These are phyloP conservation scores for Malus asiatica DNA, from an alignment of 306 rosid species.

Conservation along the genomic window DNA sequence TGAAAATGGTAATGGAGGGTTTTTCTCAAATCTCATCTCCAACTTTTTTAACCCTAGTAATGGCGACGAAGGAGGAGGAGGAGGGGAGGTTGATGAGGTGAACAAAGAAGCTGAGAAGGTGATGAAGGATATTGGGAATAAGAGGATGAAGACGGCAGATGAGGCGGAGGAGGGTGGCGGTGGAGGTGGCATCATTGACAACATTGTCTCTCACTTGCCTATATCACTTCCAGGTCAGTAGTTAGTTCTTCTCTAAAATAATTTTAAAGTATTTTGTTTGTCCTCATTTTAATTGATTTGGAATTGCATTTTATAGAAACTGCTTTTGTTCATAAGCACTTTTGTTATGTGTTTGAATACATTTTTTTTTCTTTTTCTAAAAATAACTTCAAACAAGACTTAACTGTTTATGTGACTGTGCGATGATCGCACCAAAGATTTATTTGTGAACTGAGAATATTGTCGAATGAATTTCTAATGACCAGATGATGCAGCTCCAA, in stretches of 20 bases:
- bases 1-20: constrained; percentile 9
- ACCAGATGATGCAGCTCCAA: constrained; percentile 36
- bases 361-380: too few species aligned
- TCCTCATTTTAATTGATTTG: not conserved
- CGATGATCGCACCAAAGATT: too few species aligned
- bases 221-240: constrained; percentile 32
- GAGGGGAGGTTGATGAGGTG: not conserved
- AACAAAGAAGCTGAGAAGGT: not conserved
- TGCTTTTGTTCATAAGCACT: not conserved
- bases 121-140: not conserved
- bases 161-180: constrained; percentile 7
- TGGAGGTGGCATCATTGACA: constrained; percentile 28
- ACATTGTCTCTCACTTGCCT: constrained; percentile 40
- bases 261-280: not conserved
- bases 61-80: not conserved
- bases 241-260: not conserved
- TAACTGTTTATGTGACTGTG: too few species aligned
- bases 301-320: not conserved
- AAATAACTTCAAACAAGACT: too few species aligned
- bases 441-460: not conserved
- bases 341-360: not conserved
- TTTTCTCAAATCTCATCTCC: constrained; percentile 10
- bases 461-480: not conserved
- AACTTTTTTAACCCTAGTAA: constrained; percentile 12
- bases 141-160: not conserved